Percentiles rank a stretch among this genome's conserved stretches.
These are phyloP conservation scores for Nyctanthes arbortristis DNA, from an alignment of 257 asterid genomes.

Conservation along the genomic window DNA sequence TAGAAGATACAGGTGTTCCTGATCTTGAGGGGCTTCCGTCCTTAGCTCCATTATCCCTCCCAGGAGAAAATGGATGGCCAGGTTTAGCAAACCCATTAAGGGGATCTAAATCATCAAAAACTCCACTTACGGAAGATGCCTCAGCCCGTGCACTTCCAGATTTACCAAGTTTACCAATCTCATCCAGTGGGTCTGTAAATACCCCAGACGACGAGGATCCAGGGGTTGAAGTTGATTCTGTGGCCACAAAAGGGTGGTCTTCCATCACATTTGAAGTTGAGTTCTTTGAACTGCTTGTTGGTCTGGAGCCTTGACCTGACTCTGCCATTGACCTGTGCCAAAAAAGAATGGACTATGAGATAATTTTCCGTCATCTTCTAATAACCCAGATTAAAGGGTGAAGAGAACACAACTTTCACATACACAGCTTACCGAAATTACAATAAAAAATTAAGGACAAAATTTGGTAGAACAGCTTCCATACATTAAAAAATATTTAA, in stretches of 20 bases:
- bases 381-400: neutral
- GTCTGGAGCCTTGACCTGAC: slow-evolving; percentile 59
- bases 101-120: slow-evolving; percentile 83
- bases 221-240: slow-evolving; percentile 59
- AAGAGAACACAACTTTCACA: neutral
- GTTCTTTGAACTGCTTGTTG: slow-evolving; percentile 51
- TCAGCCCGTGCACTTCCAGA: slow-evolving; percentile 59
- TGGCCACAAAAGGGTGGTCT: slow-evolving; percentile 83
- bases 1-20: slow-evolving; percentile 47
- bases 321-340: slow-evolving; percentile 68
- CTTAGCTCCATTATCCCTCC: slow-evolving; percentile 49
- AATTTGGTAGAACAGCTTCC: neutral
- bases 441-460: neutral
- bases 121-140: slow-evolving; percentile 54
- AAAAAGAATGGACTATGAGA: slow-evolving; percentile 12
- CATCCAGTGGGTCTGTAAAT: slow-evolving; percentile 71
- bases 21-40: slow-evolving; percentile 58
- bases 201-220: slow-evolving; percentile 51
- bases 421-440: neutral
- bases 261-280: slow-evolving; percentile 36
- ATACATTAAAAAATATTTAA: neutral
- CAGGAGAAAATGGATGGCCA: slow-evolving; percentile 55
- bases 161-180: slow-evolving; percentile 58
- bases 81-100: slow-evolving; percentile 59
- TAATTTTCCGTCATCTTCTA: neutral